Conservation (phyloP, 768 basidiomycete species). For the Psilocybe tampanensis region DNA sequence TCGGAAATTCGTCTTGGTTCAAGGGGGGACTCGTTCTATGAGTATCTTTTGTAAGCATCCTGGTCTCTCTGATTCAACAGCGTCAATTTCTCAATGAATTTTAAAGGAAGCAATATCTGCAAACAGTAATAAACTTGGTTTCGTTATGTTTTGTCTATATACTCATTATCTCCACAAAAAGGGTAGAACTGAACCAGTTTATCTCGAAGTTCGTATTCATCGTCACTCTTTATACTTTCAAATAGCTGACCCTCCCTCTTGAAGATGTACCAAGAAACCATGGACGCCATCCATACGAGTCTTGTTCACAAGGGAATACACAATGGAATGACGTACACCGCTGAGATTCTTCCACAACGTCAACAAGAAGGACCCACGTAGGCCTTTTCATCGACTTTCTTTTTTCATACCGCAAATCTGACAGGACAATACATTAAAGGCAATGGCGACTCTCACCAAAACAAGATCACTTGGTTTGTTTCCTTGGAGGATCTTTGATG, state of each 20-base stretch:
- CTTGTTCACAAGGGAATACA: slow-evolving; percentile 66
- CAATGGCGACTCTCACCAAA: slow-evolving; percentile 76
- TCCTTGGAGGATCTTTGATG: slow-evolving; percentile 90
- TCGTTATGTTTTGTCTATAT: not conserved
- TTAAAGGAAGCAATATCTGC: slow-evolving; percentile 75
- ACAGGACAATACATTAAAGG: slow-evolving; percentile 35
- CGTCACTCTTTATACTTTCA: not conserved
- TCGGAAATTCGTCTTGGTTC: slow-evolving; percentile 91
- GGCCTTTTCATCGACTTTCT: not conserved
- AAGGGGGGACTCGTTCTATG: slow-evolving; percentile 92
- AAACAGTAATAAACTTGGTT: slow-evolving; percentile 55
- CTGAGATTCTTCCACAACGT: slow-evolving; percentile 73
- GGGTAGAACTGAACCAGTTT: slow-evolving; percentile 78
- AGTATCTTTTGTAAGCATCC: slow-evolving; percentile 74
- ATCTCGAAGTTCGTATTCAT: slow-evolving; percentile 58
- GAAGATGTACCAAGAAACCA: slow-evolving; percentile 87
- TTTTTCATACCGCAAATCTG: no score
- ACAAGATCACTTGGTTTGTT: slow-evolving; percentile 97
- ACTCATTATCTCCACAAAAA: slow-evolving; percentile 23
- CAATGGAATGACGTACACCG: slow-evolving; percentile 69
- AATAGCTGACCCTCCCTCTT: not conserved
- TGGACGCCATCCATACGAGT: slow-evolving; percentile 75
- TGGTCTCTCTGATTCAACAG: not conserved
- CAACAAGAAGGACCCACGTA: slow-evolving; percentile 37
- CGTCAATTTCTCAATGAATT: not conserved